A percentile compares a stretch with the other conserved stretches of the same genome.
Conservation (phyloP, 352 stramenopile genomes). For the Globisporangium canariense region DNA sequence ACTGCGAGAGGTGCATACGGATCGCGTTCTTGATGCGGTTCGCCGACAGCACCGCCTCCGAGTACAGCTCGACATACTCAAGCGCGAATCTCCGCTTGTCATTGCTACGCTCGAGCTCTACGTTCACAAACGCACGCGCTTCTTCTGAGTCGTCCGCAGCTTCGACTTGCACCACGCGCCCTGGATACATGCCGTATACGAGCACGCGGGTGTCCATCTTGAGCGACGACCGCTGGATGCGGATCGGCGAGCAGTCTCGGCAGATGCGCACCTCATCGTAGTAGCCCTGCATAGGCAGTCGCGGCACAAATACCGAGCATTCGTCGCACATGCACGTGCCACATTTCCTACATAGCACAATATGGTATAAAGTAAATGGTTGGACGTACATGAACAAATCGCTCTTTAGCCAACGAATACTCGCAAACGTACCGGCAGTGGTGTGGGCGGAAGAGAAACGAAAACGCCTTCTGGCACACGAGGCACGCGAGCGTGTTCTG, state of each 20-base stretch:
- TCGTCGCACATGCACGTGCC: slow-evolving; percentile 85
- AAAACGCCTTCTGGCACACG: slow-evolving; percentile 72
- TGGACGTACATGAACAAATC: neutral
- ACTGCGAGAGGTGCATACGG: slow-evolving; percentile 60
- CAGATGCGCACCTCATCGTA: slow-evolving; percentile 84
- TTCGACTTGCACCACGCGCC: slow-evolving; percentile 59
- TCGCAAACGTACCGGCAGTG: slow-evolving; percentile 55
- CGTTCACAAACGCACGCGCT: slow-evolving; percentile 54
- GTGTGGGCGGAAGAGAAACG: slow-evolving; percentile 73
- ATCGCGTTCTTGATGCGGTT: slow-evolving; percentile 84
- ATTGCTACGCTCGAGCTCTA: slow-evolving; percentile 41
- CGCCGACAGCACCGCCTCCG: slow-evolving; percentile 66
- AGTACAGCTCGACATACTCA: slow-evolving; percentile 77
- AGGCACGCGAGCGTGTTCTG: slow-evolving; percentile 73
- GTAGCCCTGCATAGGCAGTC: slow-evolving; percentile 79
- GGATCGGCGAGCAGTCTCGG: slow-evolving; percentile 70
- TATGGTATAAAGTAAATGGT: neutral
- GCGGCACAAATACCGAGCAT: slow-evolving; percentile 72
- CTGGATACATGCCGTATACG: slow-evolving; percentile 67
- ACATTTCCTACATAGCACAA: slow-evolving; percentile 48
- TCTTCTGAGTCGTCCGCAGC: slow-evolving; percentile 56
- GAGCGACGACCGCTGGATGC: slow-evolving; percentile 63
- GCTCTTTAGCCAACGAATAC: neutral
- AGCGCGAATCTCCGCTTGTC: slow-evolving; percentile 48
- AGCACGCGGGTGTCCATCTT: slow-evolving; percentile 71